Conservation (phyloP, 371 early-diverging fungal genomes). For the Mortierella sp. region DNA sequence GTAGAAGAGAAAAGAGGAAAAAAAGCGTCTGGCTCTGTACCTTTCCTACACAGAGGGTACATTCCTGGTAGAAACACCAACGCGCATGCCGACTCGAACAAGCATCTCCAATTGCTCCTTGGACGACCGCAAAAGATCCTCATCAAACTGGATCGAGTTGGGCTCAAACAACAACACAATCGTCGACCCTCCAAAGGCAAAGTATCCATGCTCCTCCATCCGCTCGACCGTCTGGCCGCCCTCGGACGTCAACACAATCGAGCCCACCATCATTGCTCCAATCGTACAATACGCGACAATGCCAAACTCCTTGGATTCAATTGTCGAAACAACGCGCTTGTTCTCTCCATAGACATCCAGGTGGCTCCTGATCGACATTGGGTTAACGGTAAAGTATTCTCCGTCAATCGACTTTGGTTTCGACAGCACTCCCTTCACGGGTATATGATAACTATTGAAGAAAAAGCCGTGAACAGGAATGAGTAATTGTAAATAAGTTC, state of each 20-base stretch:
- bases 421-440: conserved; percentile 80
- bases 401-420: conserved; percentile 76
- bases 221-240: conserved; percentile 68
- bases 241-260: conserved; percentile 77
- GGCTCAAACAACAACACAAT: conserved; percentile 80
- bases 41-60: not conserved
- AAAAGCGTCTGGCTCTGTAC: not conserved
- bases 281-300: conserved; percentile 80
- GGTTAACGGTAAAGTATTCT: conserved; percentile 88
- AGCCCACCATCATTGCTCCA: conserved; percentile 93
- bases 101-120: conserved; percentile 71
- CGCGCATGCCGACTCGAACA: conserved; percentile 60
- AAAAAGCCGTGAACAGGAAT: not conserved
- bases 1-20: not conserved
- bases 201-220: conserved; percentile 88
- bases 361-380: conserved; percentile 86
- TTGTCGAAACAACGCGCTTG: conserved; percentile 76
- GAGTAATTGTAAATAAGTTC: too few relatives aligned
- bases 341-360: conserved; percentile 92
- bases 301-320: conserved; percentile 81
- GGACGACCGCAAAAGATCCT: conserved; percentile 69
- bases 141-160: conserved; percentile 73
- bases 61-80: conserved; percentile 45
- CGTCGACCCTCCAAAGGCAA: conserved; percentile 87
- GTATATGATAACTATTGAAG: conserved; percentile 76